A percentile compares a stretch with the other conserved stretches of the same genome.
Conservation (phyloP, 345 rosid species). For the Streptanthus diversifolius region DNA sequence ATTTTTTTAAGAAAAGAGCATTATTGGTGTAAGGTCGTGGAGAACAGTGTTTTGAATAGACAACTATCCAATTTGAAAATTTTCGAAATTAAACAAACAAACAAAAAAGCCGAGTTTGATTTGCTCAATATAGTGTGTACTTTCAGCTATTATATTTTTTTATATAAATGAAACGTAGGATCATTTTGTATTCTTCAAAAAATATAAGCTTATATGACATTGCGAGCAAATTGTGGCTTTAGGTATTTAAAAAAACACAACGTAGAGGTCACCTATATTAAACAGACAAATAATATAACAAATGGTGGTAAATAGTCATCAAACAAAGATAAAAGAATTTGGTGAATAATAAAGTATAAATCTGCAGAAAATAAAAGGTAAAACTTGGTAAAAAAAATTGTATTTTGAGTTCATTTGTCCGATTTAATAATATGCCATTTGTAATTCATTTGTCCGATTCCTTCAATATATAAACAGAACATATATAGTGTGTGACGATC, state of each 20-base stretch:
- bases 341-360: neutral
- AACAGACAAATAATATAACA: neutral
- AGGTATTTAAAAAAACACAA: neutral
- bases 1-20: neutral
- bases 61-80: slow-evolving; percentile 7
- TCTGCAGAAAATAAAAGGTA: neutral
- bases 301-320: slow-evolving; percentile 6
- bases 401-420: neutral
- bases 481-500: neutral
- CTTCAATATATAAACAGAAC: neutral
- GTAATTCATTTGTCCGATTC: neutral
- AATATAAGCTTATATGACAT: neutral
- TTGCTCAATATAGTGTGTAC: neutral
- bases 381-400: neutral
- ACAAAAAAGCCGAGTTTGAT: neutral
- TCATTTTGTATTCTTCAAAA: neutral
- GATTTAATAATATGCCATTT: neutral
- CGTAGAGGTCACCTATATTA: neutral
- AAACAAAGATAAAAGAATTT: neutral
- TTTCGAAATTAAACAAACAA: neutral
- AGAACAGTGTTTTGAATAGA: neutral
- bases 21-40: slow-evolving; percentile 7
- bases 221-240: neutral
- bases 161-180: neutral
- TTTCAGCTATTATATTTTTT: neutral